These are phyloP conservation scores for Collybia mongolica DNA, from an alignment of 768 basidiomycete species.

Conservation along the genomic window DNA sequence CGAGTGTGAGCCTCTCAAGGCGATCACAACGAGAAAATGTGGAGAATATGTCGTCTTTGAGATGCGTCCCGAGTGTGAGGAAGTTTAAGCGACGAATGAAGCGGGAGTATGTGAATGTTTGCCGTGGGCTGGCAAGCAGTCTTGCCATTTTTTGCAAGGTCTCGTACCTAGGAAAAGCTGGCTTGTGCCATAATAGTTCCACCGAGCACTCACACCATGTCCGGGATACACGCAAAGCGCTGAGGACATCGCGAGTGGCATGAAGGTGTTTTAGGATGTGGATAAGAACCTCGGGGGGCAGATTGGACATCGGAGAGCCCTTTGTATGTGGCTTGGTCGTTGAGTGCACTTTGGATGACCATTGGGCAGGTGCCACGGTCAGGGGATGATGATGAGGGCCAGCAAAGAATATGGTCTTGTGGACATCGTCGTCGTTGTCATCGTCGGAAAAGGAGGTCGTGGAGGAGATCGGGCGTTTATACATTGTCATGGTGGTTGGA, in stretches of 20 bases:
- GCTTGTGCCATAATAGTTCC: conserved; percentile 93
- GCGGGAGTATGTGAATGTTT: conserved; percentile 83
- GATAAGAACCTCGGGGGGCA: conserved; percentile 92
- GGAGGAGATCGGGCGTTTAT: conserved; percentile 65
- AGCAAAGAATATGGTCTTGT: conserved; percentile 53
- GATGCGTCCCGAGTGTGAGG: conserved; percentile 60
- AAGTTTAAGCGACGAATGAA: conserved; percentile 94
- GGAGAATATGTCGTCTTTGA: conserved; percentile 73
- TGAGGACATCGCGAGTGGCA: conserved; percentile 69
- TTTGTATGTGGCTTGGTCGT: conserved; percentile 19
- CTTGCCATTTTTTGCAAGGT: conserved; percentile 79
- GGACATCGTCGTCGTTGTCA: conserved; percentile 50
- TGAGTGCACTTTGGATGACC: conserved; percentile 41
- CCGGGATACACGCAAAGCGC: conserved; percentile 77
- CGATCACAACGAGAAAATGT: conserved; percentile 73
- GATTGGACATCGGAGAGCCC: conserved; percentile 57
- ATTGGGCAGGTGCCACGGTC: conserved; percentile 65
- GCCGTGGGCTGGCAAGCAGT: conserved; percentile 59
- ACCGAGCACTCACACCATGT: conserved; percentile 96
- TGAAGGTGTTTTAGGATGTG: conserved; percentile 88
- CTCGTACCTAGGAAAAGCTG: conserved; percentile 64
- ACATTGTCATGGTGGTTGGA: conserved; percentile 38
- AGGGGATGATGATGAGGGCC: conserved; percentile 41
- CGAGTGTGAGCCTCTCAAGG: conserved; percentile 86
- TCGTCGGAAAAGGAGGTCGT: conserved; percentile 80